These are phyloP conservation scores for Austroboletus niveus DNA, from an alignment of 1,284 basidiomycete species.

Conservation along the genomic window DNA sequence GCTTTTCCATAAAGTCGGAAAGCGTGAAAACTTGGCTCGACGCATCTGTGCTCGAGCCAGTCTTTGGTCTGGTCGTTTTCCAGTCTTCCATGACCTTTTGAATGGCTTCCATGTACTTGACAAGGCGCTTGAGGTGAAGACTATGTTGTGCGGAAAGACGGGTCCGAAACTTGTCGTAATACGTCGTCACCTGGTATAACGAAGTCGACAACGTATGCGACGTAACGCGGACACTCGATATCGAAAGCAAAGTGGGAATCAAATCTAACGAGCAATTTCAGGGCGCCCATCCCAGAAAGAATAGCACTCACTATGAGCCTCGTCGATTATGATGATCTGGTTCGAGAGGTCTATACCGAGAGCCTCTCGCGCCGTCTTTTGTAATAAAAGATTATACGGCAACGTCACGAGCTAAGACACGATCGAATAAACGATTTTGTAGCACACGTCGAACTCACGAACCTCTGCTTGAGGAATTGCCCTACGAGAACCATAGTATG, in stretches of 20 bases:
- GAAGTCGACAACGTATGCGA: slow-evolving; percentile 61
- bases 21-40: slow-evolving; percentile 63
- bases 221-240: slow-evolving; percentile 76
- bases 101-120: slow-evolving; percentile 70
- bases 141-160: slow-evolving; percentile 75
- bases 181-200: slow-evolving; percentile 75
- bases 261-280: slow-evolving; percentile 52
- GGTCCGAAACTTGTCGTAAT: slow-evolving; percentile 77
- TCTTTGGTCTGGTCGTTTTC: slow-evolving; percentile 31
- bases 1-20: slow-evolving; percentile 57
- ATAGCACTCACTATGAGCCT: slow-evolving; percentile 83
- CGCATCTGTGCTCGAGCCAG: slow-evolving; percentile 9
- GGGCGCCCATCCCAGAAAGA: background rate
- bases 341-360: slow-evolving; percentile 81
- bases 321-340: slow-evolving; percentile 91
- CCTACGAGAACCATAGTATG: slow-evolving; percentile 88
- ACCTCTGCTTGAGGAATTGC: slow-evolving; percentile 92
- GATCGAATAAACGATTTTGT: slow-evolving; percentile 1
- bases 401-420: slow-evolving; percentile 76
- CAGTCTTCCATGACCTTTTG: slow-evolving; percentile 56
- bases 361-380: slow-evolving; percentile 82
- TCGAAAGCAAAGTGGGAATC: slow-evolving; percentile 83
- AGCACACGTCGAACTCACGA: slow-evolving; percentile 11
- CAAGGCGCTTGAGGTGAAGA: slow-evolving; percentile 78
- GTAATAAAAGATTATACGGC: slow-evolving; percentile 92